Conservation (phyloP, 2,329 filamentous ascomycete genomes). For the Cryoendolithus antarcticus region DNA sequence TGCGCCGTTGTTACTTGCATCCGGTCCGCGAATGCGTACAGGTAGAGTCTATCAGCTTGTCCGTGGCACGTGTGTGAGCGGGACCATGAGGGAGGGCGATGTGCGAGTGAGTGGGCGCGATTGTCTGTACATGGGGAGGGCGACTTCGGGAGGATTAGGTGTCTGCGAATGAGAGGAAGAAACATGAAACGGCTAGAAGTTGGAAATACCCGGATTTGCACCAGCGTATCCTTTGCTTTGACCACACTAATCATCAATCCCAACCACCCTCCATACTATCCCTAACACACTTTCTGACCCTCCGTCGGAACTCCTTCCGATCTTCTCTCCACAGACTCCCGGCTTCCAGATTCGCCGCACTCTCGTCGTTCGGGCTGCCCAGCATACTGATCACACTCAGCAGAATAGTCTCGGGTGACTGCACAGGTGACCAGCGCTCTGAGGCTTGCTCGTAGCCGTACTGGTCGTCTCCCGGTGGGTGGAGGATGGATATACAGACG, state of each 20-base stretch:
- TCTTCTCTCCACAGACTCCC: slow-evolving; percentile 80
- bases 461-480: slow-evolving; percentile 86
- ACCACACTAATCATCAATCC: slow-evolving; percentile 12
- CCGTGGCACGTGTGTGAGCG: too few species aligned
- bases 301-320: slow-evolving; percentile 61
- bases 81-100: too few species aligned
- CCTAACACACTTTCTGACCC: slow-evolving; percentile 65
- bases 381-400: slow-evolving; percentile 87
- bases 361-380: slow-evolving; percentile 86
- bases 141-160: too few species aligned
- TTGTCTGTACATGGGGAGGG: too few species aligned
- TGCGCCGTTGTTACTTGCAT: slow-evolving; percentile 15
- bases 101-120: too few species aligned
- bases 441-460: slow-evolving; percentile 87
- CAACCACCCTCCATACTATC: slow-evolving; percentile 55
- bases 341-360: slow-evolving; percentile 87
- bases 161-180: too few species aligned
- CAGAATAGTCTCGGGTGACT: slow-evolving; percentile 88
- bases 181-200: too few species aligned
- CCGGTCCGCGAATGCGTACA: slow-evolving; percentile 3
- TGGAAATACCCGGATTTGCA: too few species aligned
- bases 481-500: slow-evolving; percentile 94
- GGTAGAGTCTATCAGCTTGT: too few species aligned
- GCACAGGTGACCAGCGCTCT: slow-evolving; percentile 90
- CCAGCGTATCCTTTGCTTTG: too few species aligned